phyloP scores from a whole-genome alignment of 2,329 filamentous ascomycete species.

The Paecilomyces sp. region DNA sequence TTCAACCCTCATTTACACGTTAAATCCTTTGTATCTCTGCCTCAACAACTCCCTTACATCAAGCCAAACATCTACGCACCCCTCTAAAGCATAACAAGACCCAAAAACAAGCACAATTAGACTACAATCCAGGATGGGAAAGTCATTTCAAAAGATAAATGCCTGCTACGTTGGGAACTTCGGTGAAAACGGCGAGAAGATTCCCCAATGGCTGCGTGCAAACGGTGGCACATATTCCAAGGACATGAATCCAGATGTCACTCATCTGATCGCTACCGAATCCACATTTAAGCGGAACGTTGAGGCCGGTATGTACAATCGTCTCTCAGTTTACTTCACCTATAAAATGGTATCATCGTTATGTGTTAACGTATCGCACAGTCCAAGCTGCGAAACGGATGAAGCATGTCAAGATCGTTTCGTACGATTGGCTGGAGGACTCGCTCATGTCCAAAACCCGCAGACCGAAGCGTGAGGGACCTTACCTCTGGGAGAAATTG shows the following conservation, averaged over 20 bases:
- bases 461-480: conserved; percentile 25
- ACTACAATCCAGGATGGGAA: conserved; percentile 23
- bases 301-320: conserved; percentile 28
- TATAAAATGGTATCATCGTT: neutral
- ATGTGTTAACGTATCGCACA: conserved; percentile 12
- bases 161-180: conserved; percentile 56
- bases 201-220: conserved; percentile 58
- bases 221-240: conserved; percentile 55
- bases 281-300: conserved; percentile 51
- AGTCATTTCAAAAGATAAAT: conserved; percentile 45
- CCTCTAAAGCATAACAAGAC: neutral
- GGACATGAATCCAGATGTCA: conserved; percentile 50
- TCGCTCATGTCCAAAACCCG: conserved; percentile 26
- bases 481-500: conserved; percentile 33
- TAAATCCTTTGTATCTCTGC: neutral
- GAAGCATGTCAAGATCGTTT: conserved; percentile 36
- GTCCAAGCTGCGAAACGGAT: conserved; percentile 34
- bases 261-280: conserved; percentile 64
- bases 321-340: no score
- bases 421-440: conserved; percentile 42
- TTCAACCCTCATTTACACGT: neutral
- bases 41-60: neutral
- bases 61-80: neutral
- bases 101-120: neutral
- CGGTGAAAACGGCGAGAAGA: conserved; percentile 45